Conservation (phyloP, 2,329 filamentous ascomycete species). For the Hymenotorrendiella dingleyae region DNA sequence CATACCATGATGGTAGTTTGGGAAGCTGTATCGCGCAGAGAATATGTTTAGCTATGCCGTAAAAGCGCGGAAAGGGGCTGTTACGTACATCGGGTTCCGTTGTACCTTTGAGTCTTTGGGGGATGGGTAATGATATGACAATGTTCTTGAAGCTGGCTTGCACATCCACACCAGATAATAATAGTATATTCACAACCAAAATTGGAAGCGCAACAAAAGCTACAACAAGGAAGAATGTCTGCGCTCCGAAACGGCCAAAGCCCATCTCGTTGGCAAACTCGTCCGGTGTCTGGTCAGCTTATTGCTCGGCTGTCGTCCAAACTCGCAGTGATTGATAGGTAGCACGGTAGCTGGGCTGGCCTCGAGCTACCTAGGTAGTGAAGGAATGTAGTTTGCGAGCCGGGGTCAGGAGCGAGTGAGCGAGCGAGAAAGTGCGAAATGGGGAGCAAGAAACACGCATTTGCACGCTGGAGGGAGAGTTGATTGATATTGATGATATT, state of each 20-base stretch:
- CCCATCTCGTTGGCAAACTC: too few species aligned
- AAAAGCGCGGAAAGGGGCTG: neutral
- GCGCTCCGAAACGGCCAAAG: conserved; percentile 22
- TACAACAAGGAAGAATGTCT: conserved; percentile 21
- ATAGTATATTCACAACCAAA: conserved; percentile 23
- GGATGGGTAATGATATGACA: conserved; percentile 11
- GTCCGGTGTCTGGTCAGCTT: too few species aligned
- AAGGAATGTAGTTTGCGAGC: too few species aligned
- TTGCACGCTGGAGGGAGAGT: too few species aligned
- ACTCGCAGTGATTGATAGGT: too few species aligned
- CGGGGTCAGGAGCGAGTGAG: too few species aligned
- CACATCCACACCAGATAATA: conserved; percentile 24
- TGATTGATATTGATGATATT: too few species aligned
- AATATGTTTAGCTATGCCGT: too few species aligned
- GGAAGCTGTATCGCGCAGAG: conserved; percentile 21
- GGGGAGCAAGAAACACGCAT: too few species aligned
- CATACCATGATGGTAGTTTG: conserved; percentile 21
- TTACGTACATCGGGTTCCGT: conserved; percentile 19
- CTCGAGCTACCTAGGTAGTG: conserved; percentile 12
- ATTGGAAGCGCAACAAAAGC: conserved; percentile 20
- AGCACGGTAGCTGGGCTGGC: too few species aligned
- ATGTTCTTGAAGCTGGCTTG: conserved; percentile 23
- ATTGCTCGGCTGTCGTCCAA: too few species aligned
- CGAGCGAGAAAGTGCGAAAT: too few species aligned
- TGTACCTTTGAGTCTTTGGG: conserved; percentile 7